Evolutionary conservation across 768 basidiomycete genomes (phyloP).

Genomic region (Boletus barrowsii): DNA sequence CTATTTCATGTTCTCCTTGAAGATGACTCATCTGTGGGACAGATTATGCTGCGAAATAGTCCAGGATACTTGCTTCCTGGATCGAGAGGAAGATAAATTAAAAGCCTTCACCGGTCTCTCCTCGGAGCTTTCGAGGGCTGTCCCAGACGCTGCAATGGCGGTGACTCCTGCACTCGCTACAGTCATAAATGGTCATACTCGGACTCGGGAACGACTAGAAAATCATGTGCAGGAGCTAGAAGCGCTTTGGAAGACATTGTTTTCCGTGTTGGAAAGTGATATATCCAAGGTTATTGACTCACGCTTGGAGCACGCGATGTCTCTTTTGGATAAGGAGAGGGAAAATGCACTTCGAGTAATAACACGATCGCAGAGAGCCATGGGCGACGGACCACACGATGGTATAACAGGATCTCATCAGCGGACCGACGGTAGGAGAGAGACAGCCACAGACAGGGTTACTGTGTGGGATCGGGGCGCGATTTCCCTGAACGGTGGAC

Average conservation of each 20-base stretch:
- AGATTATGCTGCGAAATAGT: constrained; percentile 48
- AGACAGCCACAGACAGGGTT: constrained; percentile 11
- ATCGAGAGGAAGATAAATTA: constrained; percentile 45
- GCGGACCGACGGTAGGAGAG: constrained; percentile 11
- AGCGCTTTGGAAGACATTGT: constrained; percentile 45
- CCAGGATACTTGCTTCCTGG: constrained; percentile 40
- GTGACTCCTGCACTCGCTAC: constrained; percentile 47
- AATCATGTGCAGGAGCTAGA: constrained; percentile 39
- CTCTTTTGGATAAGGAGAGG: constrained; percentile 32
- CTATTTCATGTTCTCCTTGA: constrained; percentile 1
- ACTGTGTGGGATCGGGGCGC: constrained; percentile 12
- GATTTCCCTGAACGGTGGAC: constrained; percentile 6
- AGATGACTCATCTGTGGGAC: constrained; percentile 10
- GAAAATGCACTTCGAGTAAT: constrained; percentile 22
- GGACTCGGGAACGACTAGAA: constrained; percentile 42
- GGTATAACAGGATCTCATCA: constrained; percentile 10
- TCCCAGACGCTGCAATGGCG: constrained; percentile 38
- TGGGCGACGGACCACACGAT: constrained; percentile 2
- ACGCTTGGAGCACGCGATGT: constrained; percentile 32
- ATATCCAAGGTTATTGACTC: constrained; percentile 38
- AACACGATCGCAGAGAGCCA: constrained; percentile 17
- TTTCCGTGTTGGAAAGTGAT: constrained; percentile 40
- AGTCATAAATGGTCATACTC: constrained; percentile 40
- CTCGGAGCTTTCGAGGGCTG: constrained; percentile 43
- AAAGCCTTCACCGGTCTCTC: constrained; percentile 50